These are phyloP conservation scores for Botryotinia calthae DNA, from an alignment of 2,329 filamentous ascomycete species.

Conservation along the genomic window DNA sequence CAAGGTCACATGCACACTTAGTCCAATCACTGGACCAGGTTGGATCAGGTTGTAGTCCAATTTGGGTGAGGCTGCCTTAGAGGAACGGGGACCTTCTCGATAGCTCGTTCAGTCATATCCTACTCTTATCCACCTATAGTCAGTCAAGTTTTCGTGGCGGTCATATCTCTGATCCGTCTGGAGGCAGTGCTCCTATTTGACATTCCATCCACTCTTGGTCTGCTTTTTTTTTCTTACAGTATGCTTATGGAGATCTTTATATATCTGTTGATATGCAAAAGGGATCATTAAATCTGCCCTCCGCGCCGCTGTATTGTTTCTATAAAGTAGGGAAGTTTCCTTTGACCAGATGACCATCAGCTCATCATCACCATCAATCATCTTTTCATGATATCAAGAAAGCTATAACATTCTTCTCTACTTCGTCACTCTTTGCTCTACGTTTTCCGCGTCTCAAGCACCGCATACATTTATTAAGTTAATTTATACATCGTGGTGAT, in stretches of 20 bases:
- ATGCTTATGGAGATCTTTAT: constrained; percentile 24
- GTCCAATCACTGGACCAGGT: constrained; percentile 22
- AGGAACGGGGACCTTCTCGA: not conserved
- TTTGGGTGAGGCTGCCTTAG: constrained; percentile 30
- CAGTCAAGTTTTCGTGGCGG: constrained; percentile 32
- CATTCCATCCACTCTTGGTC: constrained; percentile 15
- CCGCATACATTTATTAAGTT: not conserved
- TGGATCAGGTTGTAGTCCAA: constrained; percentile 16
- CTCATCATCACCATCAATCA: constrained; percentile 11
- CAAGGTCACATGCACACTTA: constrained; percentile 25
- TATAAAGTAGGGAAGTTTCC: constrained; percentile 19
- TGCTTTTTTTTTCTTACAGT: not conserved
- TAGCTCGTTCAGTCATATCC: constrained; percentile 20
- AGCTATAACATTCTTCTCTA: not conserved
- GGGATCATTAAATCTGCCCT: not conserved
- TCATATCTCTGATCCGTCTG: constrained; percentile 28
- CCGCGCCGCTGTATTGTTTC: constrained; percentile 3
- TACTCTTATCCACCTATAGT: constrained; percentile 19
- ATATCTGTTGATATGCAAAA: constrained; percentile 19
- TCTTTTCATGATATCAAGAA: not conserved
- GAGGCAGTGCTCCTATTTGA: constrained; percentile 33
- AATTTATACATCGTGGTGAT: not conserved
- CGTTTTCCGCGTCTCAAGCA: not conserved
- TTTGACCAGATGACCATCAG: not conserved
- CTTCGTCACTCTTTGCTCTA: not conserved